Conservation (phyloP, 164 flowering plant species). For the Piper betle region DNA sequence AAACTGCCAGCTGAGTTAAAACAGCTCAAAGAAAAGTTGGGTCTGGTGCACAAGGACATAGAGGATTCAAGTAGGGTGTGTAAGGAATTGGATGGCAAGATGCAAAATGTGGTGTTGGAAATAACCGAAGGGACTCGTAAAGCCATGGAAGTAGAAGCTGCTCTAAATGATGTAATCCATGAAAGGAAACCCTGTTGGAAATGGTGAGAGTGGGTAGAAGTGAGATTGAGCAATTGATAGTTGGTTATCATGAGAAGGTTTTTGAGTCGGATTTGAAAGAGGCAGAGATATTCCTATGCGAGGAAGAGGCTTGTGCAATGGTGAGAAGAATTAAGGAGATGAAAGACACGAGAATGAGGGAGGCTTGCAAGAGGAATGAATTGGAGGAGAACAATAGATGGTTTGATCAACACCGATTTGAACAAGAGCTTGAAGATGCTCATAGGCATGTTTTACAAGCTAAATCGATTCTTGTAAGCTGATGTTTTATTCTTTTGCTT, state of each 20-base stretch:
- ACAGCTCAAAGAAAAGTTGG: conserved; percentile 38
- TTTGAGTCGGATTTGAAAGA: conserved; percentile 38
- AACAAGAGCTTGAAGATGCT: conserved; percentile 32
- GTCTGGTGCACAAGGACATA: conserved; percentile 23
- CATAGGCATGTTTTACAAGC: conserved; percentile 27
- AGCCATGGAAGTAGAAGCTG: conserved; percentile 26
- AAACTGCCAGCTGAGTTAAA: conserved; percentile 51
- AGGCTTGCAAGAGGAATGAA: conserved; percentile 17
- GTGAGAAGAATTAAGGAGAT: conserved; percentile 23
- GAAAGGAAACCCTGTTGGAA: conserved; percentile 45
- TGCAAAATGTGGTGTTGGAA: conserved; percentile 15
- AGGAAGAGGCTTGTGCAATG: conserved; percentile 33
- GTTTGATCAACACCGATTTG: conserved; percentile 15
- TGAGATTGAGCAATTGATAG: conserved; percentile 35
- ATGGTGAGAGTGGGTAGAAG: conserved; percentile 28
- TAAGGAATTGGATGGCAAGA: conserved; percentile 25
- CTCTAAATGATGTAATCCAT: conserved; percentile 18
- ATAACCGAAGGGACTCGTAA: conserved; percentile 7
- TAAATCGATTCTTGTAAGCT: conserved; percentile 8
- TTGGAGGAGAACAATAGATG: conserved; percentile 18
- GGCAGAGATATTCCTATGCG: conserved; percentile 35
- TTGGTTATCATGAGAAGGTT: conserved; percentile 39
- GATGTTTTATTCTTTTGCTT: not conserved
- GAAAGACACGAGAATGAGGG: conserved; percentile 12
- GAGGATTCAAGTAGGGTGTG: conserved; percentile 27